Evolutionary conservation across 805 yeast genomes (phyloP).

Genomic region (Kodamaea leandrae): DNA sequence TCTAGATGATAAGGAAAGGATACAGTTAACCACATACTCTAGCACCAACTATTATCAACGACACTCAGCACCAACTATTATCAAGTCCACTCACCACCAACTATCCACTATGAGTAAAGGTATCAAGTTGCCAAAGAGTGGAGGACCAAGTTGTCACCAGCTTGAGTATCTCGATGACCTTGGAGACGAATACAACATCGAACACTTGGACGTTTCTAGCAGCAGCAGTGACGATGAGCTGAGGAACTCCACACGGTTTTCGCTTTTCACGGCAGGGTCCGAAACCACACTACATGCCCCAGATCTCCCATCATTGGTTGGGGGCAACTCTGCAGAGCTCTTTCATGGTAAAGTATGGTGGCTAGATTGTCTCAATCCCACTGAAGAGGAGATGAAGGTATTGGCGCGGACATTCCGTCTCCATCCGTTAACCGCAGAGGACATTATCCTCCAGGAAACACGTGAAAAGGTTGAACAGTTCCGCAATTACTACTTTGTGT

Average conservation of each 20-base stretch:
- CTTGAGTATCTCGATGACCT: neutral
- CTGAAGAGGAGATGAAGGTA: conserved; percentile 21
- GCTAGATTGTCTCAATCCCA: conserved; percentile 24
- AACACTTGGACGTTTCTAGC: neutral
- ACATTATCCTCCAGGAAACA: conserved; percentile 22
- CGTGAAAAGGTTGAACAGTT: conserved; percentile 23
- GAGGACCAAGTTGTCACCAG: too few relatives aligned
- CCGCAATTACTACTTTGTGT: conserved; percentile 20
- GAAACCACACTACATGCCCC: conserved; percentile 90
- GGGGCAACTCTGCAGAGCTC: conserved; percentile 62
- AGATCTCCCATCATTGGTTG: conserved; percentile 75
- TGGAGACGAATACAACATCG: too few relatives aligned
- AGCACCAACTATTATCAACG: too few relatives aligned
- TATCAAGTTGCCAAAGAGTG: too few relatives aligned
- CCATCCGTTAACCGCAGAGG: conserved; percentile 23
- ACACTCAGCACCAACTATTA: too few relatives aligned
- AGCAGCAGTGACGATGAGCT: neutral
- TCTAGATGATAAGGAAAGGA: too few relatives aligned
- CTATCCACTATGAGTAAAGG: too few relatives aligned
- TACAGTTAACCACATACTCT: too few relatives aligned
- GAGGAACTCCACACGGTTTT: conserved; percentile 57
- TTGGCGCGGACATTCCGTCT: conserved; percentile 22
- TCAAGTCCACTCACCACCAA: too few relatives aligned
- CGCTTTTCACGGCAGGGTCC: conserved; percentile 75
- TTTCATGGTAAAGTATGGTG: conserved; percentile 83